These are phyloP conservation scores for Candida qinlingensis DNA, from an alignment of 805 yeast genomes.

Conservation along the genomic window DNA sequence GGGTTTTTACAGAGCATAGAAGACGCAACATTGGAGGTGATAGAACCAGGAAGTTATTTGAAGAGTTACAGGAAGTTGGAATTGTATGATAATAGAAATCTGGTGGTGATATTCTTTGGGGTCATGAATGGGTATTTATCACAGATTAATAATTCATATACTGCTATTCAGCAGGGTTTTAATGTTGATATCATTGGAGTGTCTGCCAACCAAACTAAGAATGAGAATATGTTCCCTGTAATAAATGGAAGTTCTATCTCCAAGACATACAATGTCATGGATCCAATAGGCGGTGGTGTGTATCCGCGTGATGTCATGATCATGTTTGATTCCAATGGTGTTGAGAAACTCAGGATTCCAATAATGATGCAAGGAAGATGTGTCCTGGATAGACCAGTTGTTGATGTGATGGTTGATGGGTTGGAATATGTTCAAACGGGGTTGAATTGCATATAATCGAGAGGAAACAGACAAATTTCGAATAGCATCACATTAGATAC, in stretches of 20 bases:
- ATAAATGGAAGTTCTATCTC: constrained; percentile 11
- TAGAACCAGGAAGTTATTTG: background rate
- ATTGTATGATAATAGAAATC: constrained; percentile 2
- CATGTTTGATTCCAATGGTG: constrained; percentile 19
- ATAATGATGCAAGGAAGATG: constrained; percentile 9
- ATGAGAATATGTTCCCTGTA: constrained; percentile 17
- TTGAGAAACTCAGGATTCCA: constrained; percentile 12
- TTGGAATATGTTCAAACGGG: constrained; percentile 6
- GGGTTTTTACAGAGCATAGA: constrained; percentile 10
- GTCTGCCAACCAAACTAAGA: constrained; percentile 13
- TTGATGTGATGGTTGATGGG: constrained; percentile 15
- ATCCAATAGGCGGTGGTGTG: constrained; percentile 27
- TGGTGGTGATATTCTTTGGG: constrained; percentile 23
- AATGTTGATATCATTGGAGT: constrained; percentile 18
- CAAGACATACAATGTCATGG: constrained; percentile 18
- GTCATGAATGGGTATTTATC: constrained; percentile 14
- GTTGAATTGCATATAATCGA: too few species aligned
- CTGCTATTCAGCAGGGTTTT: constrained; percentile 1
- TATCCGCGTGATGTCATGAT: constrained; percentile 23
- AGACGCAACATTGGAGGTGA: constrained; percentile 11
- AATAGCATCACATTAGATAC: too few species aligned
- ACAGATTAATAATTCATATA: constrained; percentile 4
- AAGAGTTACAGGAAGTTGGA: constrained; percentile 3
- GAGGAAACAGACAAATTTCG: too few species aligned
- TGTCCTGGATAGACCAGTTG: constrained; percentile 9